Evolutionary conservation across 164 flowering plant genomes (phyloP).

Genomic region (Amborella trichopoda): DNA sequence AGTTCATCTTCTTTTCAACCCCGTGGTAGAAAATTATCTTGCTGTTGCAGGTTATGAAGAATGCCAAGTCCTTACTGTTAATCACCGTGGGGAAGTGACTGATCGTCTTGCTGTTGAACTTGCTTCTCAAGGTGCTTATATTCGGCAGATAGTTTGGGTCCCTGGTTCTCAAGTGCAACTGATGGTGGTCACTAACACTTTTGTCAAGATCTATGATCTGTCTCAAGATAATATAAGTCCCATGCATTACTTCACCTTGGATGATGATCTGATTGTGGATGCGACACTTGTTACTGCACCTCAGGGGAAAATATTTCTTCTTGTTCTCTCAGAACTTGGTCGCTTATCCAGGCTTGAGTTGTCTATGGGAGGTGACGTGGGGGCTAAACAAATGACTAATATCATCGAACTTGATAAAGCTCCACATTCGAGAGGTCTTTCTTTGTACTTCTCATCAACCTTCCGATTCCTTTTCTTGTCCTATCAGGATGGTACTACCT

Average conservation of each 20-base stretch:
- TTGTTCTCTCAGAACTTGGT: constrained; percentile 82
- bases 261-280: constrained; percentile 78
- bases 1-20: constrained; percentile 74
- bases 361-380: constrained; percentile 54
- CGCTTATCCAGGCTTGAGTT: constrained; percentile 64
- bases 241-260: constrained; percentile 77
- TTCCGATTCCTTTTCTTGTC: constrained; percentile 64
- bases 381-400: constrained; percentile 61
- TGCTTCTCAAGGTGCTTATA: constrained; percentile 90
- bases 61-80: constrained; percentile 86
- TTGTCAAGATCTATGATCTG: constrained; percentile 91
- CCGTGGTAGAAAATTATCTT: constrained; percentile 80
- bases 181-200: constrained; percentile 86
- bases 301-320: constrained; percentile 56
- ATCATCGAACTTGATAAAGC: constrained; percentile 40
- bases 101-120: constrained; percentile 96
- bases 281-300: constrained; percentile 65
- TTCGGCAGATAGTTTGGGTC: constrained; percentile 85
- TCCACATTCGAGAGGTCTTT: constrained; percentile 51
- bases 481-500: constrained; percentile 80
- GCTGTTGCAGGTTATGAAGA: constrained; percentile 98
- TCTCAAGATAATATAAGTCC: constrained; percentile 96
- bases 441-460: constrained; percentile 63
- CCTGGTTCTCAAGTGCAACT: constrained; percentile 96
- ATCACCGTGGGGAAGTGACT: constrained; percentile 92